Conservation (phyloP, 805 yeast species). For the Sungouiella thailandica region DNA sequence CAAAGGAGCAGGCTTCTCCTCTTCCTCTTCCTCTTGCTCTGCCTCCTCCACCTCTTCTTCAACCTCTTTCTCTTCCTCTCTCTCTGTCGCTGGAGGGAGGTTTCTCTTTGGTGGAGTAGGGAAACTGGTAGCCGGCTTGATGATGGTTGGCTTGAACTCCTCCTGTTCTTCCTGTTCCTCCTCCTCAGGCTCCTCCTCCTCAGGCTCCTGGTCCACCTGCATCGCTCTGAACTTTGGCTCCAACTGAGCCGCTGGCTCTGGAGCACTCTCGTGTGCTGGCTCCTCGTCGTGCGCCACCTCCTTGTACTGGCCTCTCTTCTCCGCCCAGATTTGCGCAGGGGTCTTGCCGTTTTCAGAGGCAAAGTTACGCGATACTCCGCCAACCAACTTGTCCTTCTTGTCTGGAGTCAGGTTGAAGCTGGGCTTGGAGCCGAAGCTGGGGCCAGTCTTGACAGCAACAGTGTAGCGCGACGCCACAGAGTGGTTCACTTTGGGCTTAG, state of each 20-base stretch:
- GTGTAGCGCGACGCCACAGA: conserved; percentile 47
- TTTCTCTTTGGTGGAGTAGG: conserved; percentile 16
- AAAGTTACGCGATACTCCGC: conserved; percentile 57
- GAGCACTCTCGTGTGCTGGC: conserved; percentile 6
- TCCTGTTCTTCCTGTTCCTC: conserved; percentile 8
- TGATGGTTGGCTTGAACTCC: conserved; percentile 1
- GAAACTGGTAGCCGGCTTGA: conserved; percentile 6
- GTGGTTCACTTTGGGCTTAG: conserved; percentile 54
- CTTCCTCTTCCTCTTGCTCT: conserved; percentile 2
- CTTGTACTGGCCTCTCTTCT: conserved; percentile 66
- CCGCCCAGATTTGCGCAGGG: conserved; percentile 96
- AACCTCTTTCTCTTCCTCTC: conserved; percentile 10
- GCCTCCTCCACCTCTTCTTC: too few relatives aligned
- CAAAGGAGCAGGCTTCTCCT: conserved; percentile 9
- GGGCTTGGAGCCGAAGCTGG: conserved; percentile 13
- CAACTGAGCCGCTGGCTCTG: conserved; percentile 7
- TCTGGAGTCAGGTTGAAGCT: conserved; percentile 15
- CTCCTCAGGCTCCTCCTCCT: conserved; percentile 5
- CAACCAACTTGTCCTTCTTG: conserved; percentile 42
- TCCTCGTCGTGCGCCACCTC: conserved; percentile 25
- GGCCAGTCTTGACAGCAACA: conserved; percentile 25
- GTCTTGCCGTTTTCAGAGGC: conserved; percentile 67
- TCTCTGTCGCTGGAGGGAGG: conserved; percentile 17
- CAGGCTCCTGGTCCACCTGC: conserved; percentile 9
- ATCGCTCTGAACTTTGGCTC: neutral